phyloP scores from a whole-genome alignment of 2,329 filamentous ascomycete species.

The Capronia coronata region DNA sequence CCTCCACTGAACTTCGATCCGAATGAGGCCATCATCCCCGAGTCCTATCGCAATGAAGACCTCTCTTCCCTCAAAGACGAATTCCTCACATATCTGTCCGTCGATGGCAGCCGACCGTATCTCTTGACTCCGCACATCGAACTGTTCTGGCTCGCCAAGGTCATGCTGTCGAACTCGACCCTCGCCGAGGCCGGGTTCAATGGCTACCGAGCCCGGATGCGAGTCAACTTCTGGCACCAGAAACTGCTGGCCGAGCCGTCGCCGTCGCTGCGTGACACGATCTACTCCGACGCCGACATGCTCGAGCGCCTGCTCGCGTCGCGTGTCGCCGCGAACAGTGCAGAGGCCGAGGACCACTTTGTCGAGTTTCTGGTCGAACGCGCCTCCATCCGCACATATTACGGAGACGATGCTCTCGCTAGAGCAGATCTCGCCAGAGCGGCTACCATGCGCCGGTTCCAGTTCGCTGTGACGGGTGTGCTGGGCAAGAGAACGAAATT shows the following conservation, averaged over 20 bases:
- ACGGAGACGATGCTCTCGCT: conserved; percentile 73
- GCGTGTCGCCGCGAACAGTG: conserved; percentile 31
- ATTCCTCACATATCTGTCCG: conserved; percentile 63
- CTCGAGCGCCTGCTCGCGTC: conserved; percentile 38
- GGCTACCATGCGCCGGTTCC: conserved; percentile 60
- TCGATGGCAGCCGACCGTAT: conserved; percentile 84
- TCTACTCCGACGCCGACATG: conserved; percentile 53
- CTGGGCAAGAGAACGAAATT: conserved; percentile 60
- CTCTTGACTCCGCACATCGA: conserved; percentile 76
- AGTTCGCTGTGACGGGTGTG: conserved; percentile 76
- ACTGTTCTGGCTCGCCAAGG: conserved; percentile 70
- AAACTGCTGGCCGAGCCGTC: conserved; percentile 59
- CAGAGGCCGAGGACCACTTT: conserved; percentile 29
- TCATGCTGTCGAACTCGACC: conserved; percentile 48
- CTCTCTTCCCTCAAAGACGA: conserved; percentile 46
- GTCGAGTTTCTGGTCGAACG: conserved; percentile 69
- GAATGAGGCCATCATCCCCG: conserved; percentile 45
- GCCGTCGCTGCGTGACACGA: conserved; percentile 52
- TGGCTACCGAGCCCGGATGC: conserved; percentile 56
- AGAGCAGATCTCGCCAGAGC: conserved; percentile 64
- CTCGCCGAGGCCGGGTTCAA: conserved; percentile 39
- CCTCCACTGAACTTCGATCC: conserved; percentile 62
- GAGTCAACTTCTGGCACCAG: conserved; percentile 68
- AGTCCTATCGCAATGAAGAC: conserved; percentile 36
- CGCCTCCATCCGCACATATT: conserved; percentile 73